Evolutionary conservation across 176 grass and related monocot species (phyloP).

Genomic region (Triticum timopheevii): DNA sequence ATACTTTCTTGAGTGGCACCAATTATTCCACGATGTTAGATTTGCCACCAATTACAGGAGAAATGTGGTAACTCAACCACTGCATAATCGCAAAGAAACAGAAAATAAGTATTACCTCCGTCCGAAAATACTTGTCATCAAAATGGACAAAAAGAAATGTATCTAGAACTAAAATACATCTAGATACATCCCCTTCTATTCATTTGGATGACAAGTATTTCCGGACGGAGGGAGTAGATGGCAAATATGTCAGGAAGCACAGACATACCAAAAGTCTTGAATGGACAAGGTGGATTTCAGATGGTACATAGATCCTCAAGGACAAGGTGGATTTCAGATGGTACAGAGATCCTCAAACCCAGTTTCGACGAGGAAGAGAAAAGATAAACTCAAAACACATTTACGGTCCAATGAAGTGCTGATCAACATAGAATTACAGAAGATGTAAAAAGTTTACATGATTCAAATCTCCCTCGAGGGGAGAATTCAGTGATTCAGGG

Average conservation of each 20-base stretch:
- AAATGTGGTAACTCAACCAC: not conserved
- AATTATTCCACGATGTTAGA: too few relatives aligned
- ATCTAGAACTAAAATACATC: too few relatives aligned
- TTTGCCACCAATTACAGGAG: not conserved
- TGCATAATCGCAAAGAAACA: not conserved
- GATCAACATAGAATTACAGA: not conserved
- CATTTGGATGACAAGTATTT: too few relatives aligned
- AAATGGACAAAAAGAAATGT: too few relatives aligned
- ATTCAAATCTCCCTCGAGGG: not conserved
- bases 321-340: not conserved
- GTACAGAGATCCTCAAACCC: not conserved
- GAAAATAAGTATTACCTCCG: too few relatives aligned
- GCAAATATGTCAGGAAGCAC: not conserved
- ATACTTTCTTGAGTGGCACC: too few relatives aligned
- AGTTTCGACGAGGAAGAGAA: not conserved
- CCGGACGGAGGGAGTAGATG: not conserved
- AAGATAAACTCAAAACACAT: slow-evolving; percentile 1
- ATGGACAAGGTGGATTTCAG: not conserved
- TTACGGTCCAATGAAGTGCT: not conserved
- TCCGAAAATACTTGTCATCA: too few relatives aligned
- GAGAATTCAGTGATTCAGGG: not conserved
- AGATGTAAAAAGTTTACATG: not conserved
- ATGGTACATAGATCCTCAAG: not conserved
- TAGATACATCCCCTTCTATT: too few relatives aligned
- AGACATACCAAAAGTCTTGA: not conserved